These are phyloP conservation scores for Talaromyces proteolyticus DNA, from an alignment of 495 filamentous ascomycete species.

Conservation along the genomic window DNA sequence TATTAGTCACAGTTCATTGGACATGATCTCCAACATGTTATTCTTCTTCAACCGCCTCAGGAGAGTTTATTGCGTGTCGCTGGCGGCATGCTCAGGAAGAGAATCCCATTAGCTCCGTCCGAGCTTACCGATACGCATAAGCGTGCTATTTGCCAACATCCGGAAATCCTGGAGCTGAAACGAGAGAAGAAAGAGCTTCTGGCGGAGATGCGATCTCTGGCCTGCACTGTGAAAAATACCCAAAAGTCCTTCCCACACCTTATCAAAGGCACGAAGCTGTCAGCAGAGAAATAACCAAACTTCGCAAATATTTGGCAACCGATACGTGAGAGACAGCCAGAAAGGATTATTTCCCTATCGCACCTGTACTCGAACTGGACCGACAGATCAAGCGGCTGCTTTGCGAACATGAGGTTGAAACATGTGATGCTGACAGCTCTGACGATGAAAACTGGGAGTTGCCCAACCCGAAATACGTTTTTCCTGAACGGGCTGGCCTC, in stretches of 20 bases:
- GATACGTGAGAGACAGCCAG: conserved; percentile 20
- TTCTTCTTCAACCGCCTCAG: too few species aligned
- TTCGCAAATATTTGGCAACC: conserved; percentile 16
- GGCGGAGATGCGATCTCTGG: conserved; percentile 22
- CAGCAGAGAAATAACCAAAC: conserved; percentile 15
- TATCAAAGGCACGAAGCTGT: conserved; percentile 18
- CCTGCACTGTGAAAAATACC: conserved; percentile 18
- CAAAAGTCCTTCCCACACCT: conserved; percentile 15
- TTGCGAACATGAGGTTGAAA: too few species aligned
- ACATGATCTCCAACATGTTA: too few species aligned
- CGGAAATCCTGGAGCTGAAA: conserved; percentile 16
- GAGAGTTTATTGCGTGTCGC: too few species aligned
- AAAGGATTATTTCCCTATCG: conserved; percentile 22
- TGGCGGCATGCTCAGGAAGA: too few species aligned
- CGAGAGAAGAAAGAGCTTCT: conserved; percentile 23
- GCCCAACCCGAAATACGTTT: conserved; percentile 16
- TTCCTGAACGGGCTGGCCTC: conserved; percentile 18
- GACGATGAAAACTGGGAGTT: conserved; percentile 13
- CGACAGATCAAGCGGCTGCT: conserved; percentile 23
- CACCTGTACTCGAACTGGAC: conserved; percentile 21
- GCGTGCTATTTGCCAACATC: conserved; percentile 18
- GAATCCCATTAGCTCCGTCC: too few species aligned
- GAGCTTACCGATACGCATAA: conserved; percentile 18
- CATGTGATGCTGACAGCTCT: conserved; percentile 11
- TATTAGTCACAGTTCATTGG: too few species aligned